Evolutionary conservation across 2,329 filamentous ascomycete species (phyloP), one percentile per base, ranked within the genome.

Genomic region (Diaporthe vexans): DNA sequence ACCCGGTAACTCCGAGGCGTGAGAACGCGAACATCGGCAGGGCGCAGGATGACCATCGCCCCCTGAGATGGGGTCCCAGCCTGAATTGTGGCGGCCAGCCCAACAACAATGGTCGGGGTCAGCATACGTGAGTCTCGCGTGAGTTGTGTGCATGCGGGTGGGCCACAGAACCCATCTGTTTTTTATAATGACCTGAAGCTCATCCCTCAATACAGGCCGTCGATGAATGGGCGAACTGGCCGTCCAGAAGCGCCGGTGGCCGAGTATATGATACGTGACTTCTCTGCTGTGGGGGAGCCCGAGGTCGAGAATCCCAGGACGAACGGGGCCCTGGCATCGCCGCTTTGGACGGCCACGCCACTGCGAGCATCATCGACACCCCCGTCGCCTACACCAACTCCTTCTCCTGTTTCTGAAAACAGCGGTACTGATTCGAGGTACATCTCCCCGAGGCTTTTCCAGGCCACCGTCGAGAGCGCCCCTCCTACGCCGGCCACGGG

Each of bases 381-480:
- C 3, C n/a, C 13, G 19, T 19, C 13, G 19, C 4, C 29, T 2
- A 51, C 43, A 6, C 57, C 21, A 19, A 33, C 21, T 52, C n/a
- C 21, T 21, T 3, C 33, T 1, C 0, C 21, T 2, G n/a, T 21
- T 8, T 17, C 57, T 48, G 21, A 19, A 21, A 24, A 33, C 19
- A 7, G 3, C 1, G 35, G 33, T 21, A 13, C 6, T 1, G 8
- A n/a, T 7, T 24, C 10, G 5, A 6, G 29, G 3, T 17, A n/a
- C 48, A 19, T 3, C 8, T 46, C 8, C 10, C 26, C 8, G n/a
- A 35, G 1, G 4, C 56, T 24, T 26, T 33, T 51, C 0, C 46
- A 46, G 48, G 69, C 69, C 7, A 72, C 69, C 24, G 69, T 72
- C 11, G 69, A 72, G 3, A 72, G 33, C 21, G 69, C 57, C n/a